phyloP scores from a whole-genome alignment of 2,329 filamentous ascomycete species.

The Colletotrichum eremochloae region DNA sequence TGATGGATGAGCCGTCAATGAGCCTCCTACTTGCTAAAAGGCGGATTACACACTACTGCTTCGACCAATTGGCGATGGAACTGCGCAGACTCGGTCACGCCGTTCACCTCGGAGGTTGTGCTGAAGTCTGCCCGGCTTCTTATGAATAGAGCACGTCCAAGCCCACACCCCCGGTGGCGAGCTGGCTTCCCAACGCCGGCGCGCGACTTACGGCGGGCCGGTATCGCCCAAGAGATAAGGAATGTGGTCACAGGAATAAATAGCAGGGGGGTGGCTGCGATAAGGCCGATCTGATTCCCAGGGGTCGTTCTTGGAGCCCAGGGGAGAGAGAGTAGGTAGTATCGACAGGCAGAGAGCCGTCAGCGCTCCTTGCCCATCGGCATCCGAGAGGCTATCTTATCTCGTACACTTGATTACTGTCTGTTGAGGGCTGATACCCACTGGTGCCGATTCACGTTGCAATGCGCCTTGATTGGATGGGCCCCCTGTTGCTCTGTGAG shows the following conservation, averaged over 20 bases:
- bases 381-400: constrained; percentile 12
- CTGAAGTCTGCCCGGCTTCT: constrained; percentile 5
- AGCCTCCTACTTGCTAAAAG: not conserved
- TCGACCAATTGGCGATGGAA: not conserved
- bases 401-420: not conserved
- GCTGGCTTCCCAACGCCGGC: not conserved
- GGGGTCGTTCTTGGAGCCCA: not conserved
- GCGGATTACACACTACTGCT: not conserved
- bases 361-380: not conserved
- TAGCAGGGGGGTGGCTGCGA: constrained; percentile 3
- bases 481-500: constrained; percentile 22
- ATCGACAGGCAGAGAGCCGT: not conserved
- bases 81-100: not conserved
- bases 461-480: constrained; percentile 17
- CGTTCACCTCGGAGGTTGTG: not conserved
- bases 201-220: constrained; percentile 12
- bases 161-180: not conserved
- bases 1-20: not conserved
- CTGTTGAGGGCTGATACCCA: not conserved
- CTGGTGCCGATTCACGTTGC: constrained; percentile 11
- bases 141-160: not conserved
- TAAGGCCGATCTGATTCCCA: not conserved
- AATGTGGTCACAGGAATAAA: constrained; percentile 17
- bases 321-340: not conserved
- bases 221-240: constrained; percentile 33